Conservation (phyloP, 345 rosid species). For the Pugionium dolabratum region DNA sequence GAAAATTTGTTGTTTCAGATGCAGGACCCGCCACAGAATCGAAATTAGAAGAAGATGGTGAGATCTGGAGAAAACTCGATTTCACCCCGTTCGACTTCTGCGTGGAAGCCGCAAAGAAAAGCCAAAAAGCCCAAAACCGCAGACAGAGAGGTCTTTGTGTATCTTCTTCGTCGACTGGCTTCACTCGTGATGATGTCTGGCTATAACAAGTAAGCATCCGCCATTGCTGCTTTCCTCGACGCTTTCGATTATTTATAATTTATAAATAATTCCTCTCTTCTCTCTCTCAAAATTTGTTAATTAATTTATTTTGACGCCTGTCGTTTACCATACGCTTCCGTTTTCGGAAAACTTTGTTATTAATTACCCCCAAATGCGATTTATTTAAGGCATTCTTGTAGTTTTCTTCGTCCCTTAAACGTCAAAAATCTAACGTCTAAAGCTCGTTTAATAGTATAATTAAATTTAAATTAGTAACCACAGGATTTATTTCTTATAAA, state of each 20-base stretch:
- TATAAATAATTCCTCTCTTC: neutral
- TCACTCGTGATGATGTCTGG: conserved; percentile 30
- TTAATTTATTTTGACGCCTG: conserved; percentile 24
- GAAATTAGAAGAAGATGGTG: conserved; percentile 1
- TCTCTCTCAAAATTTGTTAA: neutral
- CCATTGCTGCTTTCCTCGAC: conserved; percentile 33
- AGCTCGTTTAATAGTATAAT: neutral
- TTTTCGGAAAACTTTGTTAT: conserved; percentile 11
- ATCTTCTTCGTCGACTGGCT: conserved; percentile 22
- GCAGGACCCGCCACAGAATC: neutral
- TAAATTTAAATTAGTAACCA: neutral
- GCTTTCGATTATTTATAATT: conserved; percentile 7
- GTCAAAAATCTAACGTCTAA: conserved; percentile 4
- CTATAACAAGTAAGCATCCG: conserved; percentile 33
- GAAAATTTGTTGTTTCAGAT: conserved; percentile 14
- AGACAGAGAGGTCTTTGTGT: conserved; percentile 15
- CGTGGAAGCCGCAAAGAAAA: conserved; percentile 21
- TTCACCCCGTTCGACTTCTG: conserved; percentile 17
- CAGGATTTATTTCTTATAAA: neutral
- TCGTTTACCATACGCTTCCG: conserved; percentile 30
- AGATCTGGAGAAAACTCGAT: neutral
- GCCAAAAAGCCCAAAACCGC: neutral
- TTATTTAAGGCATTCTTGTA: neutral
- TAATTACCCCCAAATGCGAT: conserved; percentile 6
- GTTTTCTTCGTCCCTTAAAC: neutral